A percentile compares a stretch with the other conserved stretches of the same genome.
phyloP scores from a whole-genome alignment of 495 filamentous ascomycete genomes.

The Penicillium manginii region DNA sequence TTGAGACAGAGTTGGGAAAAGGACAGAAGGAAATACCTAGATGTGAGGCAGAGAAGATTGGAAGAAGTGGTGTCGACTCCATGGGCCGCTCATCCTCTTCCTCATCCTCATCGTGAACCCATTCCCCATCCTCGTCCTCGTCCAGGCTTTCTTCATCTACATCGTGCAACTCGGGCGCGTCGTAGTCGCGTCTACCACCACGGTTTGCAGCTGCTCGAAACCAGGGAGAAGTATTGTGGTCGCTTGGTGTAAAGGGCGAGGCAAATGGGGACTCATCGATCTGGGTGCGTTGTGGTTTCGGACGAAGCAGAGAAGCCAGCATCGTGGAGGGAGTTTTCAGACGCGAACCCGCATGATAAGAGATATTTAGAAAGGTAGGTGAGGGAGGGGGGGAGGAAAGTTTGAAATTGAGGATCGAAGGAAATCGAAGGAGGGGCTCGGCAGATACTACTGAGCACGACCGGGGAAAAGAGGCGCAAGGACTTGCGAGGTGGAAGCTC shows the following conservation, averaged over 20 bases:
- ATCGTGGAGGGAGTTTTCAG: slow-evolving; percentile 27
- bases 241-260: slow-evolving; percentile 41
- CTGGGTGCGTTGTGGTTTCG: slow-evolving; percentile 40
- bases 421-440: neutral
- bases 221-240: slow-evolving; percentile 33
- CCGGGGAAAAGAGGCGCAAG: neutral
- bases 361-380: slow-evolving; percentile 12
- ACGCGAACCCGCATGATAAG: slow-evolving; percentile 6
- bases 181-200: slow-evolving; percentile 19
- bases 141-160: slow-evolving; percentile 36
- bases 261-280: slow-evolving; percentile 54
- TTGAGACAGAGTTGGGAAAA: neutral
- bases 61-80: slow-evolving; percentile 67
- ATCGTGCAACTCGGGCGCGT: slow-evolving; percentile 40
- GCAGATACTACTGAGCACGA: neutral
- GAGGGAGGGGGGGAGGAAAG: neutral
- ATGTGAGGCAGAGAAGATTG: slow-evolving; percentile 81
- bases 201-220: slow-evolving; percentile 25
- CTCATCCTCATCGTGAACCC: slow-evolving; percentile 53
- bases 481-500: neutral
- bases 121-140: slow-evolving; percentile 40
- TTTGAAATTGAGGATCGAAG: neutral
- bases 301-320: slow-evolving; percentile 52
- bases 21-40: slow-evolving; percentile 58
- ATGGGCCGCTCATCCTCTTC: slow-evolving; percentile 59